Evolutionary conservation across 345 rosid species (phyloP).

Genomic region (Ailanthus altissimus): DNA sequence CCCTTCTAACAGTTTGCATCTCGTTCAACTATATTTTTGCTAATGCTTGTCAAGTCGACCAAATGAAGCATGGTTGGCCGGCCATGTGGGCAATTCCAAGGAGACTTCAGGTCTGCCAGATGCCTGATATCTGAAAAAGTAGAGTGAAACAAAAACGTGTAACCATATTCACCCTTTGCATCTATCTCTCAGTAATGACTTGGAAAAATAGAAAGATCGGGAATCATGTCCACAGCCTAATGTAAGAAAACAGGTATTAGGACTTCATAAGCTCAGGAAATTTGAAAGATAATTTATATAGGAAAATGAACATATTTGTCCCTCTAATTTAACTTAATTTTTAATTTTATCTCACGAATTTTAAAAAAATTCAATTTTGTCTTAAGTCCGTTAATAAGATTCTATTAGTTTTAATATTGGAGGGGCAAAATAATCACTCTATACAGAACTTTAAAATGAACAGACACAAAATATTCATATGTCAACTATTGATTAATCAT

Average conservation of each 20-base stretch:
- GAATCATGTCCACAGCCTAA: not conserved
- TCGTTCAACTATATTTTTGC: constrained; percentile 30
- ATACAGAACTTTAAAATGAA: too few species aligned
- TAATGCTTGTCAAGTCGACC: constrained; percentile 65
- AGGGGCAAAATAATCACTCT: too few species aligned
- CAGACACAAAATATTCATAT: too few species aligned
- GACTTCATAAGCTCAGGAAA: constrained; percentile 4
- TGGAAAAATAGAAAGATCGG: not conserved
- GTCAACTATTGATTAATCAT: too few species aligned
- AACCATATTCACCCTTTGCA: not conserved
- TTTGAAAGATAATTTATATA: not conserved
- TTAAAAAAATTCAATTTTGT: too few species aligned
- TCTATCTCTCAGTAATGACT: not conserved
- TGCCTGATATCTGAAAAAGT: constrained; percentile 67
- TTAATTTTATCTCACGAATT: too few species aligned
- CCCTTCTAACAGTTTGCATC: constrained; percentile 27
- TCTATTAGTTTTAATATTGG: too few species aligned
- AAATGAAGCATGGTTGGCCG: constrained; percentile 99
- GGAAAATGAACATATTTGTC: too few species aligned
- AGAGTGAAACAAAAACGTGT: not conserved
- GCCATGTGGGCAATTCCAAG: constrained; percentile 99
- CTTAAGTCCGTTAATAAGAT: too few species aligned
- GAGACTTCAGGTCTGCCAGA: constrained; percentile 80
- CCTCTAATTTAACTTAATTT: too few species aligned
- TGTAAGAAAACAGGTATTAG: not conserved